phyloP scores from a whole-genome alignment of 1,284 basidiomycete species.

The Pseudozyma tsukubaensis region DNA sequence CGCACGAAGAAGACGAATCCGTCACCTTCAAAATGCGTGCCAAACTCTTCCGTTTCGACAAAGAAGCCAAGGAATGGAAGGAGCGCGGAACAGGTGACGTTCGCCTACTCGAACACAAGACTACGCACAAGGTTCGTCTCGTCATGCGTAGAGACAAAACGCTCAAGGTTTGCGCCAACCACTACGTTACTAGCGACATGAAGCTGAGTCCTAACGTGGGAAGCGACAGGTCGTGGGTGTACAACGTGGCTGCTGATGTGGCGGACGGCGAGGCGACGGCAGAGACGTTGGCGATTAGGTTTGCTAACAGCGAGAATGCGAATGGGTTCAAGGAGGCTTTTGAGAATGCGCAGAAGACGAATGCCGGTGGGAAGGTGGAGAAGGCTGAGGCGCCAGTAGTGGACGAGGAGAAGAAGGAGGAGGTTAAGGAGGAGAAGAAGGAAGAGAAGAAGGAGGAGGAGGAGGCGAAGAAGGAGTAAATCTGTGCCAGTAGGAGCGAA shows the following conservation, averaged over 20 bases:
- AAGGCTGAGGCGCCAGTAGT: conserved; percentile 28
- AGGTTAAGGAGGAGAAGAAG: conserved; percentile 27
- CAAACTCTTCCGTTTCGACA: conserved; percentile 96
- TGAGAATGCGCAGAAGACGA: conserved; percentile 60
- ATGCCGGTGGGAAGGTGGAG: conserved; percentile 41
- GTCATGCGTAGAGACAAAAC: conserved; percentile 99
- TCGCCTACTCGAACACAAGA: conserved; percentile 77
- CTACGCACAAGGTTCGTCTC: conserved; percentile 87
- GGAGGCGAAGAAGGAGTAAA: conserved; percentile 33
- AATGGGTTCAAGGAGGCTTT: conserved; percentile 67
- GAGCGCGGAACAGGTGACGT: conserved; percentile 76
- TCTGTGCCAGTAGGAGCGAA: too few species aligned
- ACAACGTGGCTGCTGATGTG: conserved; percentile 89
- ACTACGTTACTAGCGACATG: conserved; percentile 90
- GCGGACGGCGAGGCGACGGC: conserved; percentile 81
- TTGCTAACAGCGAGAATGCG: conserved; percentile 88
- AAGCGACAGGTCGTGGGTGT: conserved; percentile 99
- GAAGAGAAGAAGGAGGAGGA: conserved; percentile 41
- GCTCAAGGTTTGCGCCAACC: conserved; percentile 99
- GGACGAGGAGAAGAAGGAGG: conserved; percentile 32
- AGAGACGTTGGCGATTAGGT: conserved; percentile 97
- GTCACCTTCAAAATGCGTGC: conserved; percentile 98
- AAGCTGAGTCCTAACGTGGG: conserved; percentile 96
- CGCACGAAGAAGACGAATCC: conserved; percentile 93
- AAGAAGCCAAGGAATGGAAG: conserved; percentile 89